phyloP scores from a whole-genome alignment of 495 filamentous ascomycete genomes.

The Penicillium egyptiacum region DNA sequence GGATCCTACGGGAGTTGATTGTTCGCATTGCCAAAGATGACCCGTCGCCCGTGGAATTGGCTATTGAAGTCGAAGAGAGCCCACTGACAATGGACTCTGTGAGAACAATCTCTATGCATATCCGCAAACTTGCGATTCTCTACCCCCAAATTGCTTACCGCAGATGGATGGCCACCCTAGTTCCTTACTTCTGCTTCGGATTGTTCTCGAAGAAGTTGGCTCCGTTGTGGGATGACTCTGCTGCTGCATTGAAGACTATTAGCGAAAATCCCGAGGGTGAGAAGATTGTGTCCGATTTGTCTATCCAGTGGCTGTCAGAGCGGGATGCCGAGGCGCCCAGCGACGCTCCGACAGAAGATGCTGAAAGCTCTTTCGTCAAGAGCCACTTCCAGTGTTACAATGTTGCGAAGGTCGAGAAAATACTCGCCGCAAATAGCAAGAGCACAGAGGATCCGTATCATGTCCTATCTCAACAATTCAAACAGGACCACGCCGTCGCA shows the following conservation, averaged over 20 bases:
- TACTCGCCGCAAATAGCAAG: conserved; percentile 36
- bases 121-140: conserved; percentile 70
- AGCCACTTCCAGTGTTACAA: conserved; percentile 81
- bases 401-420: conserved; percentile 54
- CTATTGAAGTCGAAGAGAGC: conserved; percentile 73
- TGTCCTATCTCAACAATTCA: conserved; percentile 33
- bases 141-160: conserved; percentile 54
- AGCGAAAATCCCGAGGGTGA: conserved; percentile 69
- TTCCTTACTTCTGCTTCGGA: conserved; percentile 85
- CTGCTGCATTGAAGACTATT: conserved; percentile 70
- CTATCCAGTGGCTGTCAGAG: conserved; percentile 76
- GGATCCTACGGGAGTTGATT: conserved; percentile 54
- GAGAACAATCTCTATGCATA: conserved; percentile 75
- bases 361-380: conserved; percentile 31
- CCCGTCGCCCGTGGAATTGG: conserved; percentile 45
- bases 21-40: conserved; percentile 38
- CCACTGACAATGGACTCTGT: conserved; percentile 71
- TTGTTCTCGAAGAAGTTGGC: conserved; percentile 80
- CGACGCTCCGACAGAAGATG: conserved; percentile 26
- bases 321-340: conserved; percentile 39
- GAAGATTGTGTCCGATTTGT: conserved; percentile 66
- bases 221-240: conserved; percentile 81
- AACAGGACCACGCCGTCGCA: conserved; percentile 35
- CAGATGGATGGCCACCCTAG: conserved; percentile 65
- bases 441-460: conserved; percentile 21